Base-by-base conservation (phyloP, 2,329 filamentous ascomycete species). In the Blumeriella jaapii region DNA sequence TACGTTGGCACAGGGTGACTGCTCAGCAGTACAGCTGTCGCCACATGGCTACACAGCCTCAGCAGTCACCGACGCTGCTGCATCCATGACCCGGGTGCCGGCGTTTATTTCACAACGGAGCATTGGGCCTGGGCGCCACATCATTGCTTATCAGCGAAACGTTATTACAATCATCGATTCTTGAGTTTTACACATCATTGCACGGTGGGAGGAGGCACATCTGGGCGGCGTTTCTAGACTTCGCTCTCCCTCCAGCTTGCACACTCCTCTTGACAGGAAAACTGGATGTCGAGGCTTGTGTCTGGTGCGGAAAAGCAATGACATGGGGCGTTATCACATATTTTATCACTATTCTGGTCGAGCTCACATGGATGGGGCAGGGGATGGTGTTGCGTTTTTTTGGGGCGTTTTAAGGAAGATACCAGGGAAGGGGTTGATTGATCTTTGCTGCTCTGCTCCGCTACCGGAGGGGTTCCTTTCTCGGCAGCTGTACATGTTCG, bases 11-110 rank as follows among this genome's bases (percentile, higher is more conserved):
- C 42, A 39, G 41, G 39, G 31, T 39, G 46, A 47, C 41, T 28
- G 38, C 41, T 25, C n/a, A n/a, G n/a, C n/a, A 34, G 39, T 47
- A 47, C 34, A 39, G 38, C 38, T 40, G 39, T 17, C 47, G 46
- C 48, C 29, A 51, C 46, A 51, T 27, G 50, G 48, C 50, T 52
- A 47, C 50, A 48, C 49, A 53, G 50, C 47, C 48, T 40, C 39
- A 41, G 48, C 48, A 52, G 49, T 49, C 48, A 51, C 48, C 45
- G 44, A 49, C 46, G 46, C 34, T 31, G 46, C 34, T 31, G 39
- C 32, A 28, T 38, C 48, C 47, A 47, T 49, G 50, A 48, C 39
- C 45, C 23, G 48, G 47, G 49, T 41, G 31, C 42, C 41, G 47
- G 41, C 46, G 41, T 46, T 45, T 36, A 44, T 44, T 33, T 25